Percentiles rank a stretch among this genome's conserved stretches.
Evolutionary conservation across 2,329 filamentous ascomycete species (phyloP).

Genomic region (Aureobasidium sp.): DNA sequence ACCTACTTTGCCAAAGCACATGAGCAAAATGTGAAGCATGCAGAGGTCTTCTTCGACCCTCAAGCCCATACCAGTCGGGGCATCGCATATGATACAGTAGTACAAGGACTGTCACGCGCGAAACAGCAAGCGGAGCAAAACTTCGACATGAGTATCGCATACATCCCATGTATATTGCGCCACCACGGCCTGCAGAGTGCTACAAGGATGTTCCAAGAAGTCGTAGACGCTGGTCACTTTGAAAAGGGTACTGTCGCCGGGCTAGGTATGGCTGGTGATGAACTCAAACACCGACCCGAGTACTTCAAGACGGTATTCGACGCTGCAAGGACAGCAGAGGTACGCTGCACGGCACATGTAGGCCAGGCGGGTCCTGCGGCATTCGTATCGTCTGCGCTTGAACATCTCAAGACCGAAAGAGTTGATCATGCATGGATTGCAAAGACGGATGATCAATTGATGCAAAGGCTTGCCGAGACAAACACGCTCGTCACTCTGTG

Average conservation of each 20-base stretch:
- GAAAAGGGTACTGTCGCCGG: not conserved
- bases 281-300: conserved; percentile 9
- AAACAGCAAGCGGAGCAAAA: conserved; percentile 13
- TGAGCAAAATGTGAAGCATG: conserved; percentile 9
- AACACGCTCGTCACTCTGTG: conserved; percentile 11
- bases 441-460: not conserved
- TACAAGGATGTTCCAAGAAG: not conserved
- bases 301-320: conserved; percentile 4
- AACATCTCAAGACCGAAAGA: not conserved
- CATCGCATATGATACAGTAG: conserved; percentile 13
- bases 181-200: conserved; percentile 4
- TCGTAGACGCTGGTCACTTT: not conserved
- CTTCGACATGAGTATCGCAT: conserved; percentile 11
- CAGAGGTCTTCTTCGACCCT: conserved; percentile 19
- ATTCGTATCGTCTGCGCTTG: conserved; percentile 4
- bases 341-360: conserved; percentile 5
- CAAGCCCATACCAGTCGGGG: conserved; percentile 16
- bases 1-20: conserved; percentile 3
- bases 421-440: conserved; percentile 13
- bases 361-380: not conserved
- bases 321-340: not conserved
- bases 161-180: conserved; percentile 17
- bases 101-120: conserved; percentile 15
- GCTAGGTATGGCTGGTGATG: conserved; percentile 10
- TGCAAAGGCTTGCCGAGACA: conserved; percentile 6